Percentiles rank a stretch among this genome's conserved stretches.
Evolutionary conservation across 2,329 filamentous ascomycete species (phyloP).

Genomic region (Trichoderma citrinoviride): DNA sequence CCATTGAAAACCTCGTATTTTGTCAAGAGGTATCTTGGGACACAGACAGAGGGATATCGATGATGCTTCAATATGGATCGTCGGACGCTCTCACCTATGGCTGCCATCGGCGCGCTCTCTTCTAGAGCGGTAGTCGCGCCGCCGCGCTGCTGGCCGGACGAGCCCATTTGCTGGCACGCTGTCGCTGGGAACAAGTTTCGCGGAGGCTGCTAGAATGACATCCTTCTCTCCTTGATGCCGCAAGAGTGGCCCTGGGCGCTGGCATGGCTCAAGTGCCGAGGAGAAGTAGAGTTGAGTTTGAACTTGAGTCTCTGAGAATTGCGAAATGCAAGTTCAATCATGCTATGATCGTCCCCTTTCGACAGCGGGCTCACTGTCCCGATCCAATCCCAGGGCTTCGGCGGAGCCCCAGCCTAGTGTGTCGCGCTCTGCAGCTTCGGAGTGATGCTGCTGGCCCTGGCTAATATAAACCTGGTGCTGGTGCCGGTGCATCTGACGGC

Average conservation of each 20-base stretch:
- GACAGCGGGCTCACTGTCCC: conserved; percentile 3
- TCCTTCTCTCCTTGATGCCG: conserved; percentile 2
- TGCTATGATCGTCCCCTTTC: conserved; percentile 4
- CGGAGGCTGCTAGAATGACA: background rate
- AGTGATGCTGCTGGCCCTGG: conserved; percentile 7
- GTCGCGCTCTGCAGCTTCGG: background rate
- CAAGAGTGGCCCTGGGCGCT: background rate
- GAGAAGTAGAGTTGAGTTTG: background rate
- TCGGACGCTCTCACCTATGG: conserved; percentile 11
- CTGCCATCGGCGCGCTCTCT: conserved; percentile 8
- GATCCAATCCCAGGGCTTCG: conserved; percentile 14
- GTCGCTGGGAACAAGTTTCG: background rate
- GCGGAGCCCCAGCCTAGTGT: conserved; percentile 13
- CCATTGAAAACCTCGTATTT: background rate
- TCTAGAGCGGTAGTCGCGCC: conserved; percentile 12
- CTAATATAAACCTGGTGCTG: conserved; percentile 14
- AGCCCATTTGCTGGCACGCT: conserved; percentile 11
- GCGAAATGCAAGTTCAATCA: background rate
- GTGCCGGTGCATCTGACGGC: conserved; percentile 16
- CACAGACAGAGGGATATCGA: background rate
- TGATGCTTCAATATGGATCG: background rate
- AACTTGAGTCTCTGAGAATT: background rate
- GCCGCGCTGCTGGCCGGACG: conserved; percentile 2
- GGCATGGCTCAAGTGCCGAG: background rate
- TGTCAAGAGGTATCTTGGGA: background rate